Conservation (phyloP, 2,329 filamentous ascomycete genomes). For the Aspergillus piperis region DNA sequence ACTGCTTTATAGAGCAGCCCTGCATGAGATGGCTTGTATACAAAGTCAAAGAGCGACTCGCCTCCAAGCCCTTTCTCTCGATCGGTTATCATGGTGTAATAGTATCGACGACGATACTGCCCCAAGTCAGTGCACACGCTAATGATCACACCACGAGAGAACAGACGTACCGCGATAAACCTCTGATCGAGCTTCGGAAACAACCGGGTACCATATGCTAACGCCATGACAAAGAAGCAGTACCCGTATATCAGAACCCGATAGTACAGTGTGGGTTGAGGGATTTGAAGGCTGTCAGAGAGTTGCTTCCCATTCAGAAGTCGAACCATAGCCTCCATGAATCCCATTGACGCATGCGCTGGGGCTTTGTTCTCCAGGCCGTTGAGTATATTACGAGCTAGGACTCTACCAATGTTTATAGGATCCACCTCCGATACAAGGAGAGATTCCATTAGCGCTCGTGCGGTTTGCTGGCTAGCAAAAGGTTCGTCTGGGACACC, state of each 20-base stretch:
- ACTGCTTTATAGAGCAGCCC: too few species aligned
- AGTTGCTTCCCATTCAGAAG: conserved; percentile 71
- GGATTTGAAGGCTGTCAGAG: conserved; percentile 60
- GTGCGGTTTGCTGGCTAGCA: conserved; percentile 57
- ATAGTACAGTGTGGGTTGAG: conserved; percentile 59
- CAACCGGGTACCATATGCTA: conserved; percentile 49
- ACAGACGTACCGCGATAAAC: conserved; percentile 51
- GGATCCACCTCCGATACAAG: conserved; percentile 68
- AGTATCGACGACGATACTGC: conserved; percentile 51
- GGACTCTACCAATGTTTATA: conserved; percentile 60
- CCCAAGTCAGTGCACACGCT: neutral
- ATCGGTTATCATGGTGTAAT: conserved; percentile 64
- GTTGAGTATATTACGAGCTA: conserved; percentile 75
- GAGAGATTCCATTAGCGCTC: conserved; percentile 67
- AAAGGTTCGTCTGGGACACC: conserved; percentile 67
- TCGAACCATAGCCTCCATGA: conserved; percentile 67
- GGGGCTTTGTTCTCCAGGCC: conserved; percentile 68
- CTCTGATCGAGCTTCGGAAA: conserved; percentile 52
- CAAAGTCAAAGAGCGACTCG: conserved; percentile 68
- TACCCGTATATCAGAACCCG: conserved; percentile 63
- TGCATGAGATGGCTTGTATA: conserved; percentile 51
- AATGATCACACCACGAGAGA: neutral
- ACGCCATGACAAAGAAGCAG: conserved; percentile 64
- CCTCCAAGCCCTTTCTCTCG: conserved; percentile 65
- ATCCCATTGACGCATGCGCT: conserved; percentile 63